A percentile compares a stretch with the other conserved stretches of the same genome.
Evolutionary conservation across 192 early-diverging fungal genomes (phyloP).

Genomic region (Coemansia sp.): DNA sequence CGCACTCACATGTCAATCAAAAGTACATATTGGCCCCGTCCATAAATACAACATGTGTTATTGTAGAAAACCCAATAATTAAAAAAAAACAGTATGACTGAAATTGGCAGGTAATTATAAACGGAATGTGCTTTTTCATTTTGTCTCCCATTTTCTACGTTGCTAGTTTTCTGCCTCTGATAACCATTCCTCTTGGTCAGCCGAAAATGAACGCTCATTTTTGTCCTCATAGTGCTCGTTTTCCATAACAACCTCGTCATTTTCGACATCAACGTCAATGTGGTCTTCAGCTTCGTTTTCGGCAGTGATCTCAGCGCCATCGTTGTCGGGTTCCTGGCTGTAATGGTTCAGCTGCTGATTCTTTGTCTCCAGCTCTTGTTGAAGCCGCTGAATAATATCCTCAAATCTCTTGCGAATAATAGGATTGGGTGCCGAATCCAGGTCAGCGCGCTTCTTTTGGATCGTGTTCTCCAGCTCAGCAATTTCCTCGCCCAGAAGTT

Average conservation of each 20-base stretch:
- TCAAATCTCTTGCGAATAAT: conserved; percentile 45
- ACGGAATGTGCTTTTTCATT: too few species aligned
- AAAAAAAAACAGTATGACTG: too few species aligned
- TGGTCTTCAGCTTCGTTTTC: conserved; percentile 34
- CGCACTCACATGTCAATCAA: too few species aligned
- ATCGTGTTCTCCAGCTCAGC: conserved; percentile 42
- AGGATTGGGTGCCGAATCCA: conserved; percentile 47
- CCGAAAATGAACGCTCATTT: not conserved
- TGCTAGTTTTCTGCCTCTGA: too few species aligned
- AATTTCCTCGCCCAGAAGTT: conserved; percentile 41
- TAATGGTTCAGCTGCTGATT: conserved; percentile 26
- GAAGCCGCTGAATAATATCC: conserved; percentile 37
- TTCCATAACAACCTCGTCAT: conserved; percentile 62
- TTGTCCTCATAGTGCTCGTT: not conserved
- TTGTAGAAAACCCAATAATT: too few species aligned
- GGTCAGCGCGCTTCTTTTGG: conserved; percentile 32
- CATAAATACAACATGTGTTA: too few species aligned
- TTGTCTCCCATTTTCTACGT: too few species aligned
- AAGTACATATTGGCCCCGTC: too few species aligned
- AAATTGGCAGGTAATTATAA: too few species aligned
- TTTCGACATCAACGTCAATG: conserved; percentile 88
- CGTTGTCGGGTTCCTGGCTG: conserved; percentile 6
- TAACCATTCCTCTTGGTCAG: too few species aligned
- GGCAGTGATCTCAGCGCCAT: not conserved
- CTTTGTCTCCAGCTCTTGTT: conserved; percentile 37